Base-by-base conservation (phyloP, 495 filamentous ascomycete species). In the Pseudomonodictys pantanalensis region DNA sequence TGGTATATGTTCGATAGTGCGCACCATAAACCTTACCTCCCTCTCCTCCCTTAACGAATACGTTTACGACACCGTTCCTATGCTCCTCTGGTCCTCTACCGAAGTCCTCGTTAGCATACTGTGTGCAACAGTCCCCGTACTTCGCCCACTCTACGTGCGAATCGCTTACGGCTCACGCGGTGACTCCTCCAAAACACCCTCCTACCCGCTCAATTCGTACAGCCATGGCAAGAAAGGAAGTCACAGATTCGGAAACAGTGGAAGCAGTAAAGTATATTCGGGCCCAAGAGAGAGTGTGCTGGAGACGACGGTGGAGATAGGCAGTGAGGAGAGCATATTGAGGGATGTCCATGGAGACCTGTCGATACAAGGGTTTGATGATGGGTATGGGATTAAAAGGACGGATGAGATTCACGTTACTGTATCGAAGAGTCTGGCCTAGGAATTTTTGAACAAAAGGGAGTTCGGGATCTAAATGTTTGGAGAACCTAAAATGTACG, bases 21-120 rank as follows among this genome's bases (percentile, higher is more conserved):
- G 56, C 32, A 60, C 56, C 24, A 52, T 45, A 25, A 23, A 52
- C 17, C 33, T 52, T 3, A 32, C 52, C 25, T 2, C 56, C 22
- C 56, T 60, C 38, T 52, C 56, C 12, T 60, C 56, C 10, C 18
- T 52, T 5, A 15, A 52, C 47, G 56, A 60, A 35, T 60, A 60
- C 39, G 48, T 64, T 28, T 59, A 68, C 69, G 72, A 75, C 42
- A 70, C 72, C 48, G 69, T 70, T 3, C 66, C 65, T 15, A 73
- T 73, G 25, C 66, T 74, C 11, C 72, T 75, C 58, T 81, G 77
- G 77, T 73, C 71, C 42, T 62, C 70, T 2, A 67, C 75, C 41
- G 77, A 79, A 68, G 71, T 69, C 63, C 72, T 75, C 64, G 64
- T 71, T 0, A 76, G 74, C 30, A 70, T 79, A n/a, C 64, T 78